These are phyloP conservation scores for Cutaneotrichosporon mucoides DNA, from an alignment of 1,284 basidiomycete genomes.

Conservation along the genomic window DNA sequence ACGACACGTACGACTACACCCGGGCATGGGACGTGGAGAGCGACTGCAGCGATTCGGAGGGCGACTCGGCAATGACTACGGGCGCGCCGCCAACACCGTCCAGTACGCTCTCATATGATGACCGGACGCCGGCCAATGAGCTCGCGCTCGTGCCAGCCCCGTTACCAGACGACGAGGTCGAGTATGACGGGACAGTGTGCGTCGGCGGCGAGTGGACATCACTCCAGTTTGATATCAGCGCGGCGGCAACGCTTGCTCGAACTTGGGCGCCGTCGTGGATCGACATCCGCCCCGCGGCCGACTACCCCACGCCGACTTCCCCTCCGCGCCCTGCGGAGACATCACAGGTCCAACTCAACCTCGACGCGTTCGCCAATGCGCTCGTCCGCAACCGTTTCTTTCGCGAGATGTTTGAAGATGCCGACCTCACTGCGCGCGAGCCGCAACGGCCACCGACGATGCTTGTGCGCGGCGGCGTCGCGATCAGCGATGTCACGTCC, in stretches of 20 bases:
- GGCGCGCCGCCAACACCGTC: conserved; percentile 40
- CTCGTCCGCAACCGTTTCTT: conserved; percentile 20
- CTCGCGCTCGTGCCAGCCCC: conserved; percentile 2
- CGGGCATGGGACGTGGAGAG: conserved; percentile 29
- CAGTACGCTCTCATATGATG: conserved; percentile 21
- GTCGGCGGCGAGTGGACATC: conserved; percentile 31
- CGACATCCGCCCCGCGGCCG: conserved; percentile 2
- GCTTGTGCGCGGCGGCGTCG: conserved; percentile 13
- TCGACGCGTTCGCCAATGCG: conserved; percentile 15
- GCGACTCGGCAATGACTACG: conserved; percentile 27
- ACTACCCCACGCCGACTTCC: conserved; percentile 1
- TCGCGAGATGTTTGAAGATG: conserved; percentile 9
- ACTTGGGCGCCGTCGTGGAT: conserved; percentile 13
- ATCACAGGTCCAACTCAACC: conserved; percentile 1
- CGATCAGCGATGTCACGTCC: conserved; percentile 11
- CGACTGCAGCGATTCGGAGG: conserved; percentile 17
- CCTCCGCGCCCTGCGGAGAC: neutral
- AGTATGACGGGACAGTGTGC: conserved; percentile 28
- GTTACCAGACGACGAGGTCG: conserved; percentile 18
- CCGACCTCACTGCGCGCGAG: neutral
- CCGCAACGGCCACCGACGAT: neutral
- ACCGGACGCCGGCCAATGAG: conserved; percentile 9
- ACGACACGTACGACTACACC: conserved; percentile 20
- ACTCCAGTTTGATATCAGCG: conserved; percentile 17
- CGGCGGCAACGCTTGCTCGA: conserved; percentile 9